phyloP scores from a whole-genome alignment of 305 asterid species.

The Fraxinus nigra region DNA sequence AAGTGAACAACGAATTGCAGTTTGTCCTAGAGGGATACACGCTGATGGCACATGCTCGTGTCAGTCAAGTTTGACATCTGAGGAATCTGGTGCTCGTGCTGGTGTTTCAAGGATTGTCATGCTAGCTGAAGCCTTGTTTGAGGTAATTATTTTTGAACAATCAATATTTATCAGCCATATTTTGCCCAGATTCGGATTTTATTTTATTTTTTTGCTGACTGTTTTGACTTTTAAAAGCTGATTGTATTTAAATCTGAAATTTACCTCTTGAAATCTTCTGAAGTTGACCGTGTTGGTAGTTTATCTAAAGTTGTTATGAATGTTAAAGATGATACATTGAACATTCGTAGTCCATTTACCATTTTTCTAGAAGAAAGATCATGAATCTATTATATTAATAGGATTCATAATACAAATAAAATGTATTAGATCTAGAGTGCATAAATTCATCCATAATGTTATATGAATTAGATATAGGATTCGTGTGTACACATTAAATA shows the following conservation, averaged over 20 bases:
- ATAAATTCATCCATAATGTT: background rate
- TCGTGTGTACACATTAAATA: background rate
- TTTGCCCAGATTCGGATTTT: background rate
- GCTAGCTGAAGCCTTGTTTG: conserved; percentile 95
- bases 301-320: background rate
- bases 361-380: background rate
- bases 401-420: background rate
- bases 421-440: background rate
- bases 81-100: conserved; percentile 63
- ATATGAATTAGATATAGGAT: background rate
- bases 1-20: conserved; percentile 39
- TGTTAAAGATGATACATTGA: background rate
- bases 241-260: background rate
- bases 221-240: background rate
- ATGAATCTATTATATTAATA: background rate
- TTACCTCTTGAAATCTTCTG: background rate
- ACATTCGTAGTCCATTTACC: background rate
- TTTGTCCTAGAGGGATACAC: conserved; percentile 79
- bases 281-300: background rate
- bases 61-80: conserved; percentile 57
- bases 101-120: conserved; percentile 84
- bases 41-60: conserved; percentile 73
- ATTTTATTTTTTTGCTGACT: background rate
- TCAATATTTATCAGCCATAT: background rate
- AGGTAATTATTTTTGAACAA: conserved; percentile 44